Evolutionary conservation across 2,329 filamentous ascomycete species (phyloP), one percentile per base, ranked within the genome.

Genomic region (Talaromyces sp.): DNA sequence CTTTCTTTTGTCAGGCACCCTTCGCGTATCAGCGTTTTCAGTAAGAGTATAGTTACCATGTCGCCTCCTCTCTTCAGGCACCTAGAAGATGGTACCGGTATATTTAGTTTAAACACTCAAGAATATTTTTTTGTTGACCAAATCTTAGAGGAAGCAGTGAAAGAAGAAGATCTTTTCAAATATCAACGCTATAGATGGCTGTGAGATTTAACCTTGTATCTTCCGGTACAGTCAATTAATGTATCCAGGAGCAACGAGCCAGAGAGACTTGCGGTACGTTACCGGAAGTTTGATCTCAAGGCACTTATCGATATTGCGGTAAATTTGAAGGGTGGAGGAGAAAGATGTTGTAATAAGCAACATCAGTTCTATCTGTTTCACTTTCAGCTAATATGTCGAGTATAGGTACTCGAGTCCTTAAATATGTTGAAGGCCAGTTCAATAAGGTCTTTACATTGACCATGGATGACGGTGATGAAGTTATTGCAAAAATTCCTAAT

Each of bases 131-230:
- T 38, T 55, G 31, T 29, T 58, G 11, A 51, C n/a, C 32, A 26
- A 43, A 29, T 60, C 8, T 29, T 24, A 63, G 64, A 65, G 46
- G 29, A 29, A 55, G 58, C 8, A 1, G 59, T 65, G 17, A 50
- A 51, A 27, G 66, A 67, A 61, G 64, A 65, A 38, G 69, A 69
- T 38, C 61, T 71, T 5, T 69, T 65, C 59, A 62, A 53, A 63
- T 70, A 69, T 54, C 63, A 66, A 59, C 66, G 68, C 32, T 66
- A 69, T 55, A 60, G 68, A 43, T 68, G 67, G 65, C 58, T 70
- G 69, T 56, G 41, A 24, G 55, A 27, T n/a, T 70, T 50, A 65
- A 63, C 46, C 41, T 56, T 53, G 21, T 53, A 55, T 26, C 31
- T 58, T 56, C 54, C 43, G 54, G 32, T 58, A n/a, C n/a, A 19